Percentiles rank a stretch among this genome's conserved stretches.
phyloP scores from a whole-genome alignment of 352 stramenopile genomes.

The Elongisporangium anandrum region DNA sequence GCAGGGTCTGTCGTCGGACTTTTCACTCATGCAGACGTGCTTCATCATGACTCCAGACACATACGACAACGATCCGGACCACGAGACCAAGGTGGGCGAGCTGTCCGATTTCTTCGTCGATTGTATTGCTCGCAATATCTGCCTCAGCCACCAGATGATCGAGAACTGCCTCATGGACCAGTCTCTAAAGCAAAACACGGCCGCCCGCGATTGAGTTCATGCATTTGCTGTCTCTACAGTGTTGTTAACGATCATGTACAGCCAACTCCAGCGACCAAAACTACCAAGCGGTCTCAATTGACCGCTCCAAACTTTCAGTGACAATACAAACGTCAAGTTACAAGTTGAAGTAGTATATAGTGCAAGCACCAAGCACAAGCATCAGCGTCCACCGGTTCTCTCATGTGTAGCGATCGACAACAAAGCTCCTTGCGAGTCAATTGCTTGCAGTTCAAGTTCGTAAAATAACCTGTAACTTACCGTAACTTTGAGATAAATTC shows the following conservation, averaged over 20 bases:
- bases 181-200: conserved; percentile 9
- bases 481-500: too few relatives aligned
- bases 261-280: too few relatives aligned
- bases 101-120: conserved; percentile 37
- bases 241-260: too few relatives aligned
- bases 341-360: neutral
- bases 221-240: neutral
- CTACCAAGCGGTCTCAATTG: too few relatives aligned
- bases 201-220: neutral
- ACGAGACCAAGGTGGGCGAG: conserved; percentile 27
- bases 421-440: neutral
- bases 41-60: conserved; percentile 53
- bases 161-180: conserved; percentile 44
- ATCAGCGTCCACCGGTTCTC: neutral
- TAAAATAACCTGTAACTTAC: neutral
- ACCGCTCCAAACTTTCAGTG: neutral
- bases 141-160: conserved; percentile 43
- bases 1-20: conserved; percentile 20
- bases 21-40: conserved; percentile 45
- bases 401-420: neutral
- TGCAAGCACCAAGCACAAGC: too few relatives aligned
- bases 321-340: neutral
- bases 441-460: neutral
- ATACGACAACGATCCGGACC: conserved; percentile 36
- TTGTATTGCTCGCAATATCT: conserved; percentile 28